Evolutionary conservation across 2,329 filamentous ascomycete species (phyloP), one percentile per base, ranked within the genome.

Genomic region (Penicillium sp.): DNA sequence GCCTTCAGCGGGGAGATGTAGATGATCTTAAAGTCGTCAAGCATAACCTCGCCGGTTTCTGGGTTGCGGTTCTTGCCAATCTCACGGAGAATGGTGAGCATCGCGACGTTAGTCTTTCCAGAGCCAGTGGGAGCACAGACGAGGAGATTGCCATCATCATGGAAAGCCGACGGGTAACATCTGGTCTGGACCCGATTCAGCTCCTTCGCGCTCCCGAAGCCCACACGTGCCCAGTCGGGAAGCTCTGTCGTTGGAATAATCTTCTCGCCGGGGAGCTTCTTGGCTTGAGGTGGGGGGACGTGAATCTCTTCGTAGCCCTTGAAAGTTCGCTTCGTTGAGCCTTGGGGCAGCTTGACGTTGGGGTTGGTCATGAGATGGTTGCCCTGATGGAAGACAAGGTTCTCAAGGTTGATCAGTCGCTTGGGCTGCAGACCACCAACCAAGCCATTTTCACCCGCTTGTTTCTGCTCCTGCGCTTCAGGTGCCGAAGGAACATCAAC

Each of bases 331-430:
- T 98, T 97, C 0, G 91, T 97, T 2, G 95, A 96, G 11, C 95
- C 95, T 73, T 96, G 92, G 0, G 95, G 95, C 20, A 99, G 83
- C 63, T 90, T 90, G 49, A 99, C 95, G 73, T 92, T 97, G 6
- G 92, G 90, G 70, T 99, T 99, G n/a, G 95, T 98, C 94, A 98
- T 99, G 45, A 99, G 84, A 80, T 99, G 95, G 71, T 98, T 99
- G 55, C 95, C 95, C 77, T 98, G 94, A 68, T 98, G 95, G 73
- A 99, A 99, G 41, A 97, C 86, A 37, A 99, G 86, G 70, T 98
- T 98, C 59, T 99, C 94, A 54, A 99, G 82, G 73, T 98, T 98
- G 74, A 99, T 92, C 47, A 92, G 80, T 72, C 91, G 91, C 67
- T 88, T 88, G 2, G 96, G 95, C 70, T 95, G 90, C 39, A 99